Evolutionary conservation across 768 basidiomycete genomes (phyloP).

Genomic region (Leccinum truebloodii): DNA sequence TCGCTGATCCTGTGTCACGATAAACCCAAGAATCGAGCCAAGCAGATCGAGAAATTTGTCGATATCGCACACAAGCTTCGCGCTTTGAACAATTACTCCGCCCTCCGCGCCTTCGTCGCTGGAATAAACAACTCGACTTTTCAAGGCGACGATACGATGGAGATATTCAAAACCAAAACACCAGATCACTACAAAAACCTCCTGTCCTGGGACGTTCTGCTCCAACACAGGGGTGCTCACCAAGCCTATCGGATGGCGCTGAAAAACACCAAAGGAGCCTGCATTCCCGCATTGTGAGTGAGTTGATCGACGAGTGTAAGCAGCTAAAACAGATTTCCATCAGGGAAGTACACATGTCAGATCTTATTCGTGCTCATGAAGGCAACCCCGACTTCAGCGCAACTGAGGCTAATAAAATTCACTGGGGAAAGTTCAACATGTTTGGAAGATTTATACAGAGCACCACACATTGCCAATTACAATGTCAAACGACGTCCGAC

Average conservation of each 20-base stretch:
- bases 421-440: constrained; percentile 96
- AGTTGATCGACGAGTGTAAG: constrained; percentile 8
- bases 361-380: constrained; percentile 85
- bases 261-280: constrained; percentile 79
- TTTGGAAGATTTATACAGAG: constrained; percentile 83
- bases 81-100: constrained; percentile 88
- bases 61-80: constrained; percentile 82
- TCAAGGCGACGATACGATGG: constrained; percentile 75
- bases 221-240: constrained; percentile 81
- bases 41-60: constrained; percentile 87
- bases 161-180: constrained; percentile 63
- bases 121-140: constrained; percentile 86
- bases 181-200: constrained; percentile 77
- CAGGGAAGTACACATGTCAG: constrained; percentile 90
- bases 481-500: constrained; percentile 60
- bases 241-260: constrained; percentile 90
- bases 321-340: constrained; percentile 14
- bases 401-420: constrained; percentile 69
- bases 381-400: constrained; percentile 74
- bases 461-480: constrained; percentile 75
- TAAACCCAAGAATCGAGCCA: constrained; percentile 69
- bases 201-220: constrained; percentile 80
- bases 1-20: constrained; percentile 90
- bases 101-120: constrained; percentile 89
- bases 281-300: constrained; percentile 82